phyloP scores from a whole-genome alignment of 257 asterid species.

The Eustoma russellianum region DNA sequence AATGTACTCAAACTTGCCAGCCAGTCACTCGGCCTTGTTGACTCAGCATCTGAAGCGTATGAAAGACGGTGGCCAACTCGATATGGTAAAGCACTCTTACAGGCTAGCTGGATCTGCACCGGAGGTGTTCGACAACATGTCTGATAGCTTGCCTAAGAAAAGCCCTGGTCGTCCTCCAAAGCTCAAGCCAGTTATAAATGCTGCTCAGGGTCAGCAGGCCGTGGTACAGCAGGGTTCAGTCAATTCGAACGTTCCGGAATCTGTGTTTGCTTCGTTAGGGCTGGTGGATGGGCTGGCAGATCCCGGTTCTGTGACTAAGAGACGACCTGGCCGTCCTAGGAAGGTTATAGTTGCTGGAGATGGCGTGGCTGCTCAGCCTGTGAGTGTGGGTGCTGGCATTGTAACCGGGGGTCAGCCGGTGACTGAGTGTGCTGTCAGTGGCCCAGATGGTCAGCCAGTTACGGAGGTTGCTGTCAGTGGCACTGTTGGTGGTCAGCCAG shows the following conservation, averaged over 20 bases:
- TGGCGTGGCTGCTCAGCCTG: too few species aligned
- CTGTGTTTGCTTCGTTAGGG: slow-evolving; percentile 26
- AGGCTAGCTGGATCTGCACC: slow-evolving; percentile 35
- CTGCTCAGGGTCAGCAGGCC: not conserved
- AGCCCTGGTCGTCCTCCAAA: slow-evolving; percentile 82
- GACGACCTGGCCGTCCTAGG: slow-evolving; percentile 8
- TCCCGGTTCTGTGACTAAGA: slow-evolving; percentile 17
- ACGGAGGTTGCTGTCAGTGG: not conserved
- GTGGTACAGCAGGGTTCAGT: too few species aligned
- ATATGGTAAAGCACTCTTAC: slow-evolving; percentile 68
- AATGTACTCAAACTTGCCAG: slow-evolving; percentile 33
- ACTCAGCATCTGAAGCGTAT: slow-evolving; percentile 45
- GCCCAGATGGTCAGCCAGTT: not conserved
- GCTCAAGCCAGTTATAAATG: slow-evolving; percentile 9
- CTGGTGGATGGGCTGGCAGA: slow-evolving; percentile 24
- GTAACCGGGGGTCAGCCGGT: not conserved
- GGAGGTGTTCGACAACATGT: slow-evolving; percentile 11
- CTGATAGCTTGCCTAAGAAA: slow-evolving; percentile 23
- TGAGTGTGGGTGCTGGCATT: too few species aligned
- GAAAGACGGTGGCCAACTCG: slow-evolving; percentile 39
- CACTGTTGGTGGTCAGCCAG: not conserved
- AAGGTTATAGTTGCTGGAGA: not conserved
- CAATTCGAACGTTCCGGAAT: slow-evolving; percentile 15
- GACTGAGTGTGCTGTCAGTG: not conserved
- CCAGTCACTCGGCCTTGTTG: slow-evolving; percentile 42